Evolutionary conservation across 352 stramenopile genomes (phyloP).

Genomic region (Phytophthora boehmeriae): DNA sequence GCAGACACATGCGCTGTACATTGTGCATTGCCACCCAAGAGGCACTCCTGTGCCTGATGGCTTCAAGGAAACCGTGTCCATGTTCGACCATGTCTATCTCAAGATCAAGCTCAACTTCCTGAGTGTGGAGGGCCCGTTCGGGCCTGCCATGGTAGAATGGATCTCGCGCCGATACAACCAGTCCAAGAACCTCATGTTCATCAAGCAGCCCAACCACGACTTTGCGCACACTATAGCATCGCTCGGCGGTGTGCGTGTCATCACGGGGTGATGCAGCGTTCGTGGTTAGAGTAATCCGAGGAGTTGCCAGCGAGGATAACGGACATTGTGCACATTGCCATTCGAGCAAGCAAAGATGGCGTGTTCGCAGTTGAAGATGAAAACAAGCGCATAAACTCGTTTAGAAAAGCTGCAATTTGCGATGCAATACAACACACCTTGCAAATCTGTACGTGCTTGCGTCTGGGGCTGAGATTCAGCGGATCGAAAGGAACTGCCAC

Average conservation of each 20-base stretch:
- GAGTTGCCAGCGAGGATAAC: too few species aligned
- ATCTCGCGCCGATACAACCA: conserved; percentile 89
- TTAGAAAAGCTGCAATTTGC: neutral
- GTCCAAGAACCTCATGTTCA: conserved; percentile 96
- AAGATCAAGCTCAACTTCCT: conserved; percentile 95
- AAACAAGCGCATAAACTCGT: neutral
- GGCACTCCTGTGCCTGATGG: conserved; percentile 61
- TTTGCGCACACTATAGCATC: conserved; percentile 93
- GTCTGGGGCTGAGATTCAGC: neutral
- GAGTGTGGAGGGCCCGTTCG: conserved; percentile 85
- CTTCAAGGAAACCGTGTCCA: conserved; percentile 88
- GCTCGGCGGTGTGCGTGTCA: conserved; percentile 92
- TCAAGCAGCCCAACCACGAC: conserved; percentile 95
- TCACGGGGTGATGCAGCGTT: conserved; percentile 69
- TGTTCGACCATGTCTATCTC: conserved; percentile 95
- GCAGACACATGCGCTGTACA: conserved; percentile 90
- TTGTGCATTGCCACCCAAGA: conserved; percentile 90
- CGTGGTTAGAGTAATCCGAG: neutral
- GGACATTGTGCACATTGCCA: too few species aligned
- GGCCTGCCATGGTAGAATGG: conserved; percentile 93
- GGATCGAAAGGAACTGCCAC: too few species aligned
- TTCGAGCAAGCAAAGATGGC: neutral
- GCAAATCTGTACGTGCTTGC: neutral
- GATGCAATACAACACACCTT: neutral
- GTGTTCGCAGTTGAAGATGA: neutral